phyloP scores from a whole-genome alignment of 163 green algal species.

The Scenedesmus sp. region DNA sequence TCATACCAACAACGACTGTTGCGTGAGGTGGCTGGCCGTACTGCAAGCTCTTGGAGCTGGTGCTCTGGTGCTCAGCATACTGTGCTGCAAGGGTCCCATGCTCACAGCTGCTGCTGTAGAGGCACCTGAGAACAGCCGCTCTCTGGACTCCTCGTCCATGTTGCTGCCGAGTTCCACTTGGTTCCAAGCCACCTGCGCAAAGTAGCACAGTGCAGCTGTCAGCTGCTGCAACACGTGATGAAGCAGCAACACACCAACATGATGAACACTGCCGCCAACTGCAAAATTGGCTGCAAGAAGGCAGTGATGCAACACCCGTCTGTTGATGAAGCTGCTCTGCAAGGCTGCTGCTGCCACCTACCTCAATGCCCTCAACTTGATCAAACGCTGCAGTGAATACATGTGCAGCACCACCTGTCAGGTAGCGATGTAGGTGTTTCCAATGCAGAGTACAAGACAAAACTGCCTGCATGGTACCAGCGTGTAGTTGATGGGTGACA shows the following conservation, averaged over 20 bases:
- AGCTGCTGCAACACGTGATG: constrained; percentile 11
- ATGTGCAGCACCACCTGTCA: background rate
- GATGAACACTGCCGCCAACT: background rate
- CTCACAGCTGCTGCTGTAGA: background rate
- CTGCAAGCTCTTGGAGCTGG: background rate
- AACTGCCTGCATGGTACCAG: too few species aligned
- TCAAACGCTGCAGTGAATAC: constrained; percentile 81
- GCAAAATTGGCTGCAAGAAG: background rate
- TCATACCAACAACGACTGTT: background rate
- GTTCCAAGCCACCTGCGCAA: constrained; percentile 88
- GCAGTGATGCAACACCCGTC: too few species aligned
- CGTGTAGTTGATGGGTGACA: background rate
- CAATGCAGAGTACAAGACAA: background rate
- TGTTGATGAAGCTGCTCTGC: background rate
- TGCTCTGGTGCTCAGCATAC: background rate
- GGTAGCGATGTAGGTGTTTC: background rate
- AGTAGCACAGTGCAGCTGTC: background rate
- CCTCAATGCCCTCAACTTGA: constrained; percentile 89
- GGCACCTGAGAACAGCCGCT: constrained; percentile 80
- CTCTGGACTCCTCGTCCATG: constrained; percentile 69
- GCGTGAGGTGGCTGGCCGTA: background rate
- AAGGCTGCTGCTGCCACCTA: constrained; percentile 51
- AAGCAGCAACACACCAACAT: background rate
- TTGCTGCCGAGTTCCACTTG: constrained; percentile 73
- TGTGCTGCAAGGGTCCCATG: background rate